Evolutionary conservation across 306 rosid genomes (phyloP), one percentile per base, ranked within the genome.

Genomic region (Trifolium subterraneum): DNA sequence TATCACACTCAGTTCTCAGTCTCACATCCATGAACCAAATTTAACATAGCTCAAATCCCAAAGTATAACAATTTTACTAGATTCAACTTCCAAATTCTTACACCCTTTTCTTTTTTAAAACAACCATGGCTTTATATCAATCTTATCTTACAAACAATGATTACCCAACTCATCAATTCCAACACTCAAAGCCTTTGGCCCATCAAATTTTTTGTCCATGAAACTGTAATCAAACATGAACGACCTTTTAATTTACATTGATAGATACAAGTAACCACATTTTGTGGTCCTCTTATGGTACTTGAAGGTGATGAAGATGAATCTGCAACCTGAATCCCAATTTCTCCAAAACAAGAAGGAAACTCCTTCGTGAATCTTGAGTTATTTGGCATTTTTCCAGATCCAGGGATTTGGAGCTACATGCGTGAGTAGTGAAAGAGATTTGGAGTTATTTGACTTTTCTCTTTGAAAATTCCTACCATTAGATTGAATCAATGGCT

Each of bases 331-430:
- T 92, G 92, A 42, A 95, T 89, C 38, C 97, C 98, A 82, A 84
- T 95, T 86, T 95, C 99, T 48, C 98, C 99, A 75, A 95, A 92
- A 80, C 98, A 95, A 82, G 99, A 92, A 68, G 96, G 96, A 77
- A 95, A 90, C 59, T 95, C 99, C 25, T 25, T 3, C n/a, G 29
- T 25, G 29, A 1, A 2, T 25, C 29, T 25, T 25, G 29, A 25
- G 29, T 25, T 25, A 1, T 25, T 25, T 25, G 29, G 3, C 29
- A 25, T 25, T 25, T 25, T 25, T 25, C 29, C 29, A 25, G 29
- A 25, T 25, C 29, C 3, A 25, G 3, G 29, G 3, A 25, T 25
- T 25, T 25, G 29, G 29, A 25, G 29, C 2, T 25, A 25, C 2
- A 3, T 25, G 29, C 3, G 29, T 25, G 2, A 25, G 2, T 1